phyloP scores from a whole-genome alignment of 306 rosid species.

The Crataegus laevigata region DNA sequence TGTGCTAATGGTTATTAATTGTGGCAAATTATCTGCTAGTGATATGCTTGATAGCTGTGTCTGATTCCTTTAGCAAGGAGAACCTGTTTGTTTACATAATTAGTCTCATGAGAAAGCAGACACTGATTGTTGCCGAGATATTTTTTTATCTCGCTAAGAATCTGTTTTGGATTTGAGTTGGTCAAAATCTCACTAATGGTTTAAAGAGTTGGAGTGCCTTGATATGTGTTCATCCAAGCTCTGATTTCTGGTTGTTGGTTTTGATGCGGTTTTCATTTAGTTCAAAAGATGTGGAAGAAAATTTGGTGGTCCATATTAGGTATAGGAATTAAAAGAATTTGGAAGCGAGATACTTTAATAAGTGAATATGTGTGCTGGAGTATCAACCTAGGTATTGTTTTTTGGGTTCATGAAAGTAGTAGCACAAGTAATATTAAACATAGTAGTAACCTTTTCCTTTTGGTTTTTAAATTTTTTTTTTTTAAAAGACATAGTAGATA shows the following conservation, averaged over 20 bases:
- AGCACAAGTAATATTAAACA: background rate
- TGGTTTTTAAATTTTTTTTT: too few relatives aligned
- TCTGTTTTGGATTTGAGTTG: background rate
- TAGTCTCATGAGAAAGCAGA: background rate
- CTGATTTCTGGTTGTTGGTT: background rate
- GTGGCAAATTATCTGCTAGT: background rate
- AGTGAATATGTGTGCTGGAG: background rate
- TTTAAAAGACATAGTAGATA: too few relatives aligned
- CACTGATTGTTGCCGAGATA: background rate
- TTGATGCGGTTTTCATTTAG: background rate
- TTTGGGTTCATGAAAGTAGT: background rate
- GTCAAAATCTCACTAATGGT: background rate
- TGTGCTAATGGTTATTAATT: background rate
- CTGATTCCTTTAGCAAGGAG: background rate
- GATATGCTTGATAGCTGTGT: background rate
- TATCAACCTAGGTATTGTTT: background rate
- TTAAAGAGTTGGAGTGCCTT: background rate
- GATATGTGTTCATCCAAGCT: background rate
- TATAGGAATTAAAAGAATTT: background rate
- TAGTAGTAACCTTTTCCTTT: too few relatives aligned
- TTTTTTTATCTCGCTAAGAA: background rate
- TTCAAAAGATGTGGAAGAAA: background rate
- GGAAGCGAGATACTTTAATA: background rate
- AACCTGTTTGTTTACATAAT: background rate
- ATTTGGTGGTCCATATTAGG: background rate